Percentiles rank a stretch among this genome's conserved stretches.
phyloP scores from a whole-genome alignment of 768 basidiomycete genomes.

The Piloderma croceum region DNA sequence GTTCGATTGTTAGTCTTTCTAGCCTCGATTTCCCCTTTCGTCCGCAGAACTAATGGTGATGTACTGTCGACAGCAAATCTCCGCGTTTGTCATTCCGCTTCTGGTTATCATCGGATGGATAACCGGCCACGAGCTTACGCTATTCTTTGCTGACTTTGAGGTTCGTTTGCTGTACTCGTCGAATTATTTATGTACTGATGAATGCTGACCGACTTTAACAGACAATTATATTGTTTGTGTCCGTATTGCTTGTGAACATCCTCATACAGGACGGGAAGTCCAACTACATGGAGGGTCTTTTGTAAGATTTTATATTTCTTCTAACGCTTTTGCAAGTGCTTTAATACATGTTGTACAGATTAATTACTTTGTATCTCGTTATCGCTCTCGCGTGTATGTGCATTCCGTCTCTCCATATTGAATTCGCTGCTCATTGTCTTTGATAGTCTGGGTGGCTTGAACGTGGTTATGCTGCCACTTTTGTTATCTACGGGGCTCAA shows the following conservation, averaged over 20 bases:
- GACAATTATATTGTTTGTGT: conserved; percentile 83
- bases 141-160: conserved; percentile 87
- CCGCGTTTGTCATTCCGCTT: conserved; percentile 79
- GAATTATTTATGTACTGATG: neutral
- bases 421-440: conserved; percentile 4
- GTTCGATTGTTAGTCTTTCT: conserved; percentile 59
- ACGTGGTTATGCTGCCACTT: neutral
- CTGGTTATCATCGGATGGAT: conserved; percentile 89
- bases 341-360: conserved; percentile 22
- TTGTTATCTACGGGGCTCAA: too few relatives aligned
- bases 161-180: conserved; percentile 30
- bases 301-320: conserved; percentile 40
- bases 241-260: conserved; percentile 83
- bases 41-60: neutral
- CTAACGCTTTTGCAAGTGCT: conserved; percentile 39
- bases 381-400: conserved; percentile 73
- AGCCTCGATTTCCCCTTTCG: neutral
- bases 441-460: conserved; percentile 43
- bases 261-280: conserved; percentile 82
- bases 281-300: conserved; percentile 90
- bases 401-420: neutral
- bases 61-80: conserved; percentile 59
- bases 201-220: conserved; percentile 17
- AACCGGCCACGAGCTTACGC: conserved; percentile 66
- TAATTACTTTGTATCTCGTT: conserved; percentile 62